Evolutionary conservation across 257 asterid genomes (phyloP), one percentile per base, ranked within the genome.

Genomic region (Solanum stenotomum): DNA sequence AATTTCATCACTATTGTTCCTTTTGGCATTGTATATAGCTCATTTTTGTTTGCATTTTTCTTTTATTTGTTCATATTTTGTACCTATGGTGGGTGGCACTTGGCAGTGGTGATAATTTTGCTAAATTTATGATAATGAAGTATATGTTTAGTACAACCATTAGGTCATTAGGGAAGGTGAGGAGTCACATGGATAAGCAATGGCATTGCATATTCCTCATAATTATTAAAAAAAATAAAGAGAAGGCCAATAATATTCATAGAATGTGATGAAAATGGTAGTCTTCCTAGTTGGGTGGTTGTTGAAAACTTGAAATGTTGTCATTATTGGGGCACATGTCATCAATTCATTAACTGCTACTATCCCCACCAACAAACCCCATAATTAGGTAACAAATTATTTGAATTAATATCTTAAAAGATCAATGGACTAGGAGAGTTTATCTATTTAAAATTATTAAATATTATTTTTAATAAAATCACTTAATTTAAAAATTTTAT

Each of bases 281-380:
- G 42, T 29, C 85, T 81, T 27, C 61, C 68, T 27, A 46, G 42
- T 81, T 81, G 78, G 90, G 18, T 85, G 92, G 92, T 89, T 83
- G 91, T 91, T 89, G 93, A 52, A 52, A 52, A 52, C 63, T 52
- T 52, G 63, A 89, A 88, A 83, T 89, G 91, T 79, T 83, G 89
- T 82, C 88, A 94, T 93, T 90, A 92, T 91, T 92, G 93, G 68
- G 82, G 91, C 96, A 92, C 96, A 93, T 92, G 94, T 38, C 81
- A 85, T 81, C 91, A 78, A 84, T 86, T 89, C 91, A 88, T 72
- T 85, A 88, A 87, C 87, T 89, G 85, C 85, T 90, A 87, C 42
- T 87, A 90, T 89, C 88, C 87, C 61, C 91, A 92, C 94, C 94
- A 91, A 90, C 94, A 77, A 90, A 83, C 93, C 68, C 89, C 86